A percentile compares a stretch with the other conserved stretches of the same genome.
Evolutionary conservation across 2,329 filamentous ascomycete species (phyloP).

Genomic region (Dactylellina cionopaga): DNA sequence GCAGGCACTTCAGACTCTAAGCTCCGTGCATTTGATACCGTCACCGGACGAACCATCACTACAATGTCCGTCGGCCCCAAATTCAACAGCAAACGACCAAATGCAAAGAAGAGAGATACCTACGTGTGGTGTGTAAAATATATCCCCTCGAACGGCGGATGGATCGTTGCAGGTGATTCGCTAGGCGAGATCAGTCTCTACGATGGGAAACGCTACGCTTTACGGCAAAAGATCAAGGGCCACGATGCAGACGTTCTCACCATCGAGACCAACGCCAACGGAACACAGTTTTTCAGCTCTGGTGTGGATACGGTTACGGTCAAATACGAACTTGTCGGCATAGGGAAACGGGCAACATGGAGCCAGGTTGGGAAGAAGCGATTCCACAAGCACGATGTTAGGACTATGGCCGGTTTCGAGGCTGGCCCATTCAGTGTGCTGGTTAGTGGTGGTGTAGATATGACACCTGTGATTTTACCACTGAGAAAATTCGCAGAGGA

Average conservation of each 20-base stretch:
- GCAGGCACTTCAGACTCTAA: constrained; percentile 96
- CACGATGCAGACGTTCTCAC: constrained; percentile 92
- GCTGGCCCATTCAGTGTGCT: constrained; percentile 83
- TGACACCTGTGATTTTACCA: constrained; percentile 82
- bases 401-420: constrained; percentile 91
- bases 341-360: constrained; percentile 74
- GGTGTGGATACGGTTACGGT: constrained; percentile 91
- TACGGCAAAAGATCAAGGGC: constrained; percentile 83
- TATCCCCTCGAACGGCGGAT: constrained; percentile 70
- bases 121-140: constrained; percentile 94
- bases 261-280: constrained; percentile 81
- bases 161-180: constrained; percentile 91
- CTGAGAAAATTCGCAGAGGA: constrained; percentile 80
- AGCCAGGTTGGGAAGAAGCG: constrained; percentile 83
- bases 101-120: constrained; percentile 71
- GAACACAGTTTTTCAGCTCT: constrained; percentile 83
- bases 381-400: constrained; percentile 94
- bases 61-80: constrained; percentile 88
- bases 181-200: constrained; percentile 93
- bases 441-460: constrained; percentile 90
- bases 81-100: constrained; percentile 65
- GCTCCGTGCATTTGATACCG: constrained; percentile 89
- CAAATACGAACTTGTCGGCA: constrained; percentile 75
- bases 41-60: constrained; percentile 77
- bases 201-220: constrained; percentile 90